Percentiles rank a stretch among this genome's conserved stretches.
Conservation (phyloP, 2,329 filamentous ascomycete species). For the Calycina herbarum region DNA sequence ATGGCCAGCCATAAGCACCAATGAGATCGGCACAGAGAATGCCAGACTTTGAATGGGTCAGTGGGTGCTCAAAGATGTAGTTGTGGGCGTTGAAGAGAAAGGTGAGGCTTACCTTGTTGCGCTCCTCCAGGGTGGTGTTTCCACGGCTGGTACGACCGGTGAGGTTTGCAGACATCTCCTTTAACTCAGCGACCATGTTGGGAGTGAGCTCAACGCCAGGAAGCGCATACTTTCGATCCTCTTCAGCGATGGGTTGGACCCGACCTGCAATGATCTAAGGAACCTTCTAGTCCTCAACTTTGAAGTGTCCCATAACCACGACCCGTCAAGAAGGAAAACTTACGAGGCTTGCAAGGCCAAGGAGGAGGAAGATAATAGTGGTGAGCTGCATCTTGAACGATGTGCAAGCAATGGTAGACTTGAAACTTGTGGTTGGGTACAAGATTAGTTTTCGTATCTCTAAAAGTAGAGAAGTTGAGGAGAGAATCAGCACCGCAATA, state of each 20-base stretch:
- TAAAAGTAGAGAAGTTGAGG: no score
- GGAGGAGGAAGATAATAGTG: not conserved
- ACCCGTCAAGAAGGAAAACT: not conserved
- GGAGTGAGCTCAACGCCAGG: not conserved
- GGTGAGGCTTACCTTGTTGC: not conserved
- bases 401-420: not conserved
- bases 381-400: not conserved
- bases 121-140: not conserved
- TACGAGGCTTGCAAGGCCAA: not conserved
- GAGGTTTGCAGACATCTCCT: not conserved
- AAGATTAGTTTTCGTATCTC: no score
- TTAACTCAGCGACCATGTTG: not conserved
- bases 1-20: not conserved
- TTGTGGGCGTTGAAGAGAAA: not conserved
- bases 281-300: not conserved
- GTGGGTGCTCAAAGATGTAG: not conserved
- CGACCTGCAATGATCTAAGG: not conserved
- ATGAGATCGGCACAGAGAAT: not conserved
- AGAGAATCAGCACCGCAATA: no score
- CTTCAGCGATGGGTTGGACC: not conserved
- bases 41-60: not conserved
- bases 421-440: no score
- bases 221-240: not conserved
- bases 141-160: not conserved
- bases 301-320: not conserved